These are phyloP conservation scores for Phanerochaete sordida DNA, from an alignment of 768 basidiomycete genomes.

Conservation along the genomic window DNA sequence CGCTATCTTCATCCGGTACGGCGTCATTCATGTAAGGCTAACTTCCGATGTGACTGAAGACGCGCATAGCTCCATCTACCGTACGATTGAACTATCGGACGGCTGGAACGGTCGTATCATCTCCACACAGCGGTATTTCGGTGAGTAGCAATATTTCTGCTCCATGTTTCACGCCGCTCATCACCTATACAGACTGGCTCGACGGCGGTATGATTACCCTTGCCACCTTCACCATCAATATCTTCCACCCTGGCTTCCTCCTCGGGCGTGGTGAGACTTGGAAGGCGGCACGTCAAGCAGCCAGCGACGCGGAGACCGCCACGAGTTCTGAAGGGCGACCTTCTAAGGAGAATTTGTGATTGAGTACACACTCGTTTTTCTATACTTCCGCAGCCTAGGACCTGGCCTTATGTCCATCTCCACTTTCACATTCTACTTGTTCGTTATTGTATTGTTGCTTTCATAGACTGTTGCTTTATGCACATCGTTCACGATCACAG, in stretches of 20 bases:
- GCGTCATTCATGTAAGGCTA: not conserved
- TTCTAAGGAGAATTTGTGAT: not conserved
- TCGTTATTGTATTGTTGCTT: no score
- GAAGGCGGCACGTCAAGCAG: not conserved
- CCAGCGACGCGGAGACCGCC: not conserved
- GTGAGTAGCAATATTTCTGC: conserved; percentile 21
- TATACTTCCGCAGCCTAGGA: not conserved
- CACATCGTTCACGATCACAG: no score
- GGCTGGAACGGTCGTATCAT: conserved; percentile 53
- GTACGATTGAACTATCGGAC: conserved; percentile 44
- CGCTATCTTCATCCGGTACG: conserved; percentile 27
- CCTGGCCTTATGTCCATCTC: not conserved
- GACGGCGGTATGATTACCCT: conserved; percentile 32
- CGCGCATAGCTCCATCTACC: conserved; percentile 40
- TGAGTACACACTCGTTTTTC: not conserved
- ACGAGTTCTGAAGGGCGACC: not conserved
- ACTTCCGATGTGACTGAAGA: conserved; percentile 7
- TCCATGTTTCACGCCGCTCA: not conserved
- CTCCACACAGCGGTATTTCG: conserved; percentile 43
- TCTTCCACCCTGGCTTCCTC: conserved; percentile 31
- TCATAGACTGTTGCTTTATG: no score
- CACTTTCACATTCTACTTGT: not conserved
- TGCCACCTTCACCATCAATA: conserved; percentile 30
- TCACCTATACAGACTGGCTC: conserved; percentile 19
- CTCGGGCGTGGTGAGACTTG: conserved; percentile 13